phyloP scores from a whole-genome alignment of 345 rosid genomes.

The Stellera chamaejasme region DNA sequence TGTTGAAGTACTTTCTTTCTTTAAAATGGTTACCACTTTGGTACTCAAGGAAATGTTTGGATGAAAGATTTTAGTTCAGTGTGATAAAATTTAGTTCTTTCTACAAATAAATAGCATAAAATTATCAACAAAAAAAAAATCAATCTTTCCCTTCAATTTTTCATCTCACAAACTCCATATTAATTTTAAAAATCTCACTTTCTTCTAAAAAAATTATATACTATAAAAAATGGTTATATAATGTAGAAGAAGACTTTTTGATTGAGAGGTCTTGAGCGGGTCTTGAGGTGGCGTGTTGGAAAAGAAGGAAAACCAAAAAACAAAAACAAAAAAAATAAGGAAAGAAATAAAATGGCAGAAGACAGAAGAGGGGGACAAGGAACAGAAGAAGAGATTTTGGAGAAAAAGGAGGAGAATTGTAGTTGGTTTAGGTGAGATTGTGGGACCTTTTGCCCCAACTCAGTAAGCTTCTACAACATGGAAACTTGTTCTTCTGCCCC shows the following conservation, averaged over 20 bases:
- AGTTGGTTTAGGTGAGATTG: constrained; percentile 17
- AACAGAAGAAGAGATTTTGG: background rate
- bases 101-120: too few relatives aligned
- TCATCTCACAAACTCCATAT: too few relatives aligned
- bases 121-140: too few relatives aligned
- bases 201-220: too few relatives aligned
- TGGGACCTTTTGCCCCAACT: constrained; percentile 15
- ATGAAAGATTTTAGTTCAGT: background rate
- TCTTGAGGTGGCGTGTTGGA: constrained; percentile 3
- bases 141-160: too few relatives aligned
- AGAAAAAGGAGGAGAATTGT: background rate
- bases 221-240: too few relatives aligned
- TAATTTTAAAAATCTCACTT: too few relatives aligned
- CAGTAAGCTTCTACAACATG: constrained; percentile 13
- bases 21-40: background rate
- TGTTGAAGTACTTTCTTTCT: background rate
- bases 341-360: background rate
- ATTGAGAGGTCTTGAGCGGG: too few relatives aligned
- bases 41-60: background rate
- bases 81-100: too few relatives aligned
- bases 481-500: constrained; percentile 10
- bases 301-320: constrained; percentile 3
- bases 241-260: too few relatives aligned
- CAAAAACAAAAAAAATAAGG: background rate
- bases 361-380: constrained; percentile 4